Percentiles rank a stretch among this genome's conserved stretches.
Conservation (phyloP, 83 land plant species). For the Picea abies region DNA sequence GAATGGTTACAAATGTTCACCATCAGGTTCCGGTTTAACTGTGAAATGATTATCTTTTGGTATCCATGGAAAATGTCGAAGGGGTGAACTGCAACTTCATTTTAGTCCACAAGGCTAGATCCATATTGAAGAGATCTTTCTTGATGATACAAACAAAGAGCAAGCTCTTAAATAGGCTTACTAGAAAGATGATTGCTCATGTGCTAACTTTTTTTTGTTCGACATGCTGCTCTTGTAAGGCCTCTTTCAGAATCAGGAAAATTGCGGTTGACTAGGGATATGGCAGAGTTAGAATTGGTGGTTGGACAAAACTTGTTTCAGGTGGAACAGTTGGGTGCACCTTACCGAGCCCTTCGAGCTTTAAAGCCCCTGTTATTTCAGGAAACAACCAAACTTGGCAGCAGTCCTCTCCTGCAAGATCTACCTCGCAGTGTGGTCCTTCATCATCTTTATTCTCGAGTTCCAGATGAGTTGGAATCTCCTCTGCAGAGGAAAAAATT, state of each 20-base stretch:
- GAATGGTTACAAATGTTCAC: no score
- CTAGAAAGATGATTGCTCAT: slow-evolving; percentile 88
- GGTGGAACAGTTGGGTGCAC: slow-evolving; percentile 95
- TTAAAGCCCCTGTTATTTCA: slow-evolving; percentile 88
- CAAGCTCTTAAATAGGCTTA: slow-evolving; percentile 35
- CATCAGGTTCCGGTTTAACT: no score
- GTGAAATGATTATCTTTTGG: no score
- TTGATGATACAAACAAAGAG: no score
- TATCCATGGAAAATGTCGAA: no score
- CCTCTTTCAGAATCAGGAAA: slow-evolving; percentile 99
- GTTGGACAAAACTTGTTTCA: slow-evolving; percentile 94
- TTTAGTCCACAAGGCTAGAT: no score
- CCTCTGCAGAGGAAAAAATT: slow-evolving; percentile 81
- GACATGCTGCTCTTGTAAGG: slow-evolving; percentile 93
- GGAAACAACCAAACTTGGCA: slow-evolving; percentile 77
- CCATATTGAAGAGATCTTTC: no score
- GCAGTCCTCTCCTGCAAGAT: slow-evolving; percentile 85
- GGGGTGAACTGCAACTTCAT: no score
- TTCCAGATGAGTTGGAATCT: slow-evolving; percentile 89
- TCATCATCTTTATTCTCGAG: slow-evolving; percentile 92
- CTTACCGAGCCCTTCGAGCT: slow-evolving; percentile 92
- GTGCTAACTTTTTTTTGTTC: slow-evolving; percentile 80
- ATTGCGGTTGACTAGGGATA: slow-evolving; percentile 87
- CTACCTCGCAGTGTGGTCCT: slow-evolving; percentile 81
- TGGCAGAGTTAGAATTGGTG: slow-evolving; percentile 95